Base-by-base conservation (phyloP, 2,329 filamentous ascomycete species). In the Colletotrichum higginsianum region DNA sequence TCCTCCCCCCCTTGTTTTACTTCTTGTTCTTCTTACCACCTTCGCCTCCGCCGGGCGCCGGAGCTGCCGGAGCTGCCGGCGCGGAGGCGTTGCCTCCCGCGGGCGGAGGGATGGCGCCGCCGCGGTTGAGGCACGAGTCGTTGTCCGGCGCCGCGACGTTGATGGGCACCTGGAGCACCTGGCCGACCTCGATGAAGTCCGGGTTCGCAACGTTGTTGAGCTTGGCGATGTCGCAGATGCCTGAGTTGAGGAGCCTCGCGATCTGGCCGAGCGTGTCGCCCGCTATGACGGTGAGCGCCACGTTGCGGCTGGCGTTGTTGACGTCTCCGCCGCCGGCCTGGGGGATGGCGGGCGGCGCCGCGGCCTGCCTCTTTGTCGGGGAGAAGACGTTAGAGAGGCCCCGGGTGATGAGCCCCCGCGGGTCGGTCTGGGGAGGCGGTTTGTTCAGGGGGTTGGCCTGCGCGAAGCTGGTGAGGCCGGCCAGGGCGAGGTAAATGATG, bases 141-240 rank as follows among this genome's bases (percentile, higher is more conserved):
- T 71, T 71, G 52, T 68, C 68, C 44, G 68, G 68, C n/a, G 46
- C 52, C 15, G 58, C 52, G 30, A 68, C 8, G 65, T 71, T 71
- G 40, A 71, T 42, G 30, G 65, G 52, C 7, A 71, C 26, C 26
- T 52, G 35, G 4, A 71, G 65, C 18, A 47, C 21, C 68, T 63
- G 52, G 13, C 47, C 53, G 52, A 60, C 21, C 2, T 35, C 26
- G 58, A 71, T 71, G 12, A 68, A 49, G 38, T 71, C 58, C 16
- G 68, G 68, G 65, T 71, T 47, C 18, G 64, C 21, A 16, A 71
- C 40, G 9, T 62, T 68, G 58, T 68, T 71, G 52, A 60, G 52
- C 46, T 62, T 58, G 26, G 68, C 68, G 64, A 71, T 71, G 38
- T 71, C 38, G 68, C 68, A 71, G 21, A 71, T 71, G 56, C 68